Base-by-base conservation (phyloP, 768 basidiomycete species). In the Pulveroboletus sp. region DNA sequence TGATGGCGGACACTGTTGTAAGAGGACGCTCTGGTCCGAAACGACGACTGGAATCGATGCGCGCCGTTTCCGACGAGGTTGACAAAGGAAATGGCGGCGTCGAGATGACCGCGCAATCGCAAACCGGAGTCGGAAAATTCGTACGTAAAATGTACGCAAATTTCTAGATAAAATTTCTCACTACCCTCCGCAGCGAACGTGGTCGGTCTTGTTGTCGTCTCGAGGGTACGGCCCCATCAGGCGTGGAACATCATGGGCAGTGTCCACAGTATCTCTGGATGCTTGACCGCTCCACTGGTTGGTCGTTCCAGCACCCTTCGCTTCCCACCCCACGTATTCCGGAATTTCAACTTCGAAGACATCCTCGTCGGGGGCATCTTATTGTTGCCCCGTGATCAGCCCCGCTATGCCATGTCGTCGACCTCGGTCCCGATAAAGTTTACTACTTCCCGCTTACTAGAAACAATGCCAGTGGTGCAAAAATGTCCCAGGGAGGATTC, bases 1-100 rank as follows among this genome's bases (percentile, higher is more conserved):
- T 59, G 14, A 61, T 64, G 51, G 68, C 60, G 63, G 72, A 76
- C 77, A 78, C 73, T 54, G 70, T 73, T 71, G 69, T 63, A 50
- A 56, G 55, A 58, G 63, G 71, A 53, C 44, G 43, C 27, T 3
- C 42, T 37, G 30, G 64, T 40, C 53, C 48, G 36, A 40, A 30
- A 35, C 36, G 23, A 11, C 13, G 27, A 38, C 42, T 37, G 34
- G 50, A 41, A 45, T 46, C 47, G 35, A 45, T 35, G 43, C 51
- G 50, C 49, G 47, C 17, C 57, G 60, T 47, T 22, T 32, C 41
- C 52, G 47, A 56, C 55, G 58, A 52, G 50, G 58, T 43, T 29
- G 50, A 53, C 49, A 47, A 48, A 52, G 41, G 45, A 51, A 16
- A 19, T 32, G 17, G 31, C 22, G 27, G 37, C 36, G 27, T 23